A percentile compares a stretch with the other conserved stretches of the same genome.
Evolutionary conservation across 1,284 basidiomycete species (phyloP).

Genomic region (Moesziomyces parantarcticus): DNA sequence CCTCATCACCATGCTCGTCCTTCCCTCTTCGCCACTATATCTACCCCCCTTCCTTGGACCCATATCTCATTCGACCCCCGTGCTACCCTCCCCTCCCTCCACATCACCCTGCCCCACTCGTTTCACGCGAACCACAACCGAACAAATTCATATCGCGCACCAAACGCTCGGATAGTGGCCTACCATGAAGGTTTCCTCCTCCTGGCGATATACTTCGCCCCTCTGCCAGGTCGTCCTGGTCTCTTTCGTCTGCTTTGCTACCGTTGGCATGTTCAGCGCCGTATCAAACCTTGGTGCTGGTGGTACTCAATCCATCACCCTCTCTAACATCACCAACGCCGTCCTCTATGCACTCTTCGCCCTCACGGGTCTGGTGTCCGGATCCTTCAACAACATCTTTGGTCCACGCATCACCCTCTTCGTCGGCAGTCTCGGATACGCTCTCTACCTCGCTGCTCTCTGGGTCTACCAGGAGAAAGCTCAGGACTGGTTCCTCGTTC

Average conservation of each 20-base stretch:
- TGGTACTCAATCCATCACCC: slow-evolving; percentile 33
- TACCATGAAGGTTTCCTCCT: slow-evolving; percentile 32
- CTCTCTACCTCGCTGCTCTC: slow-evolving; percentile 78
- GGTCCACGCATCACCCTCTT: slow-evolving; percentile 78
- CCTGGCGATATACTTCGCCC: slow-evolving; percentile 38
- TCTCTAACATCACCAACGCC: slow-evolving; percentile 39
- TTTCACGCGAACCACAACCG: neutral
- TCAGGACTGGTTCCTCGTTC: slow-evolving; percentile 71
- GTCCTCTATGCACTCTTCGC: slow-evolving; percentile 58
- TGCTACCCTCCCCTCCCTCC: neutral
- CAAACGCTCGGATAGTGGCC: neutral
- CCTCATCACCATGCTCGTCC: neutral
- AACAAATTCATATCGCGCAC: neutral
- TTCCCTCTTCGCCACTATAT: slow-evolving; percentile 10
- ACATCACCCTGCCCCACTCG: neutral
- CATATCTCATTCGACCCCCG: too few species aligned
- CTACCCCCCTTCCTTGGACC: slow-evolving; percentile 4
- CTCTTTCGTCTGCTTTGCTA: slow-evolving; percentile 32
- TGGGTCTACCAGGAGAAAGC: slow-evolving; percentile 69
- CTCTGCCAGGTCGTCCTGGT: slow-evolving; percentile 34
- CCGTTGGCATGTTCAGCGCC: slow-evolving; percentile 20
- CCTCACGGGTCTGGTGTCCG: slow-evolving; percentile 71
- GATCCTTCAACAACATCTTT: slow-evolving; percentile 74
- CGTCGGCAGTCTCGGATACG: slow-evolving; percentile 72
- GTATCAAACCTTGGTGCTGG: slow-evolving; percentile 21